Evolutionary conservation across 352 stramenopile species (phyloP), one percentile per base, ranked within the genome.

Genomic region (Phytophthora foliorum): DNA sequence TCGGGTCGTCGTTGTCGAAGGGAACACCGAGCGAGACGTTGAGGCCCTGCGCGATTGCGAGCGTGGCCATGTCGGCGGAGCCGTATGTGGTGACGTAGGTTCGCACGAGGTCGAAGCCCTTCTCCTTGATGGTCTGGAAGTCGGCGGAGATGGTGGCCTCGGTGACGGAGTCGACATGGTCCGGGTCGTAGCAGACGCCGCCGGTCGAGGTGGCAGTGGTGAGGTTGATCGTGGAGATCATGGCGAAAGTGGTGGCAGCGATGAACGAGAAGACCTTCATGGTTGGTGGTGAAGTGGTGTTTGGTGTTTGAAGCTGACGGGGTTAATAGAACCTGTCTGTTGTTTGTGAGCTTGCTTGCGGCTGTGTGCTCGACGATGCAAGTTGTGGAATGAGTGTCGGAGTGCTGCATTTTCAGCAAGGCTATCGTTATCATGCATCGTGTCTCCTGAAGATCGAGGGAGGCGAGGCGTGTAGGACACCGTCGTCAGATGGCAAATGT

Each of bases 161-260:
- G 4, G 75, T 81, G 46, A 88, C 63, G n/a, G 62, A 70, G 25
- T 58, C 51, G 24, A 78, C 71, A 44, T 86, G 69, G 8, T 51
- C 58, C 4, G 78, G 76, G 50, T 89, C 81, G 63, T 89, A 89
- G 69, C 76, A 86, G 24, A 89, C 70, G 17, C 81, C 74, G 22
- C 57, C 57, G 4, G 50, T 67, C 41, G 72, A 58, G 0, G 54
- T 62, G 36, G 65, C 56, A 21, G 54, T 34, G 19, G 44, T 39
- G 29, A 38, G 22, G 17, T 49, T 44, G 5, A 41, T 53, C 0
- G 58, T 39, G 24, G 66, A 32, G 21, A 75, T 32, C 3, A 49
- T 27, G 34, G 59, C 36, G 48, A 65, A 8, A 21, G 65, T 57
- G 39, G 69, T n/a, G 32, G 68, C 42, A 29, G 74, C 46, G 39